phyloP scores from a whole-genome alignment of 441 rosid genomes.

The Gossypium aridum region DNA sequence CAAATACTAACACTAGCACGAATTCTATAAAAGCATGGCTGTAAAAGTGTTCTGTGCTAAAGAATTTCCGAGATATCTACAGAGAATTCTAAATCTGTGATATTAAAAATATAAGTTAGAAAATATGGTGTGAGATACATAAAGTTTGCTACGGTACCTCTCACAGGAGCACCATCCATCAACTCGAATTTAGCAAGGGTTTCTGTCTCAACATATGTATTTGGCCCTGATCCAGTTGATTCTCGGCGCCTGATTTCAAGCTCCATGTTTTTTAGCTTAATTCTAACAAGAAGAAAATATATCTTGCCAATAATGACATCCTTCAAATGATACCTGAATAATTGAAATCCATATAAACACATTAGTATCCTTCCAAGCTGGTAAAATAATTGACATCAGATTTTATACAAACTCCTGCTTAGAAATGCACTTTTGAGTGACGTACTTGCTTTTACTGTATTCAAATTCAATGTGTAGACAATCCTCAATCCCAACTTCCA shows the following conservation, averaged over 20 bases:
- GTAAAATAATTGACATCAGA: background rate
- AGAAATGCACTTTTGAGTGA: background rate
- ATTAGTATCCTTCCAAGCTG: background rate
- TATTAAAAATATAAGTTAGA: background rate
- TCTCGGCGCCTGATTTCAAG: conserved; percentile 66
- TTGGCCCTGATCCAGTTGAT: conserved; percentile 58
- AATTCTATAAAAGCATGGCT: background rate
- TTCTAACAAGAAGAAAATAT: conserved; percentile 57
- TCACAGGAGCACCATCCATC: conserved; percentile 67
- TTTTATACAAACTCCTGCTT: background rate
- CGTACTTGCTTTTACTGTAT: conserved; percentile 43
- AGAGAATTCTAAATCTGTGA: background rate
- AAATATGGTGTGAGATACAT: background rate
- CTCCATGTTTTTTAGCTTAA: conserved; percentile 66
- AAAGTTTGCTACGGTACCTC: conserved; percentile 33
- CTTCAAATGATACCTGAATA: conserved; percentile 54
- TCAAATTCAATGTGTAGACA: conserved; percentile 41
- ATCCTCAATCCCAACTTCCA: conserved; percentile 43
- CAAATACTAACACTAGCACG: background rate
- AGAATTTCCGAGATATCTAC: background rate
- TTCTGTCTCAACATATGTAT: conserved; percentile 67
- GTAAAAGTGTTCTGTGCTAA: background rate
- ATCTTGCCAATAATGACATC: conserved; percentile 59
- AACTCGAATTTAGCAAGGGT: conserved; percentile 63
- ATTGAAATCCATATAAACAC: background rate